phyloP scores from a whole-genome alignment of 805 yeast species.

The Candida hispaniensis region DNA sequence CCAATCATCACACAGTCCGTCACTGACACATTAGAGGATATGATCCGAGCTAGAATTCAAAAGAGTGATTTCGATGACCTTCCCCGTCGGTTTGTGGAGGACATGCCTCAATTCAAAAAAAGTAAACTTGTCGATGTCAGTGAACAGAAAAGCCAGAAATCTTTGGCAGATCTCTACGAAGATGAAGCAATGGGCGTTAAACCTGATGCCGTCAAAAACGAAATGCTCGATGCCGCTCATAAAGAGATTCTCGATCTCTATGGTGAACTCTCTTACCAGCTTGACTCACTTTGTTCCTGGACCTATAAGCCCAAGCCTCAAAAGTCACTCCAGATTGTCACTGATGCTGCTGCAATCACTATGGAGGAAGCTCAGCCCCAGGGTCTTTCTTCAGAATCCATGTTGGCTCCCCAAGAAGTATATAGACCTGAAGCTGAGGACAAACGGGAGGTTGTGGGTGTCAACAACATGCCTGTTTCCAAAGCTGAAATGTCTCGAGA shows the following conservation, averaged over 20 bases:
- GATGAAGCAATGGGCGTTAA: constrained; percentile 49
- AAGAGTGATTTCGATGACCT: constrained; percentile 73
- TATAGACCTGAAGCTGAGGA: constrained; percentile 37
- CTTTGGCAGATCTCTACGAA: constrained; percentile 86
- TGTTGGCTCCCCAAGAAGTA: constrained; percentile 92
- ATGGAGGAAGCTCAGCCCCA: constrained; percentile 98
- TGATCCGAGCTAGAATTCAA: constrained; percentile 72
- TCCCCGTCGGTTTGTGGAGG: constrained; percentile 51
- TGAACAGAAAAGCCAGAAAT: constrained; percentile 74
- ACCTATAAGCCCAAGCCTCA: constrained; percentile 89
- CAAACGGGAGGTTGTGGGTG: constrained; percentile 45
- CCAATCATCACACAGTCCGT: constrained; percentile 87
- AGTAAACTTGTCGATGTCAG: constrained; percentile 53
- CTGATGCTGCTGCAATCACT: constrained; percentile 66
- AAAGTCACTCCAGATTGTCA: constrained; percentile 67
- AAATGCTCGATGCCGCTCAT: constrained; percentile 62
- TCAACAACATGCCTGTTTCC: constrained; percentile 70
- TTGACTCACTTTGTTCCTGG: constrained; percentile 88
- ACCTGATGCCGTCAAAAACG: constrained; percentile 40
- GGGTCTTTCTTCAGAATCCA: constrained; percentile 57
- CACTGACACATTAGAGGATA: constrained; percentile 77
- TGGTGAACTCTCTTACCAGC: constrained; percentile 50
- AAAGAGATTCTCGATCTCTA: constrained; percentile 63
- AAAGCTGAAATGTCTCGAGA: constrained; percentile 74
- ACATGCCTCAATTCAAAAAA: constrained; percentile 45